Evolutionary conservation across 257 asterid species (phyloP).

Genomic region (Solanum medicagineum): DNA sequence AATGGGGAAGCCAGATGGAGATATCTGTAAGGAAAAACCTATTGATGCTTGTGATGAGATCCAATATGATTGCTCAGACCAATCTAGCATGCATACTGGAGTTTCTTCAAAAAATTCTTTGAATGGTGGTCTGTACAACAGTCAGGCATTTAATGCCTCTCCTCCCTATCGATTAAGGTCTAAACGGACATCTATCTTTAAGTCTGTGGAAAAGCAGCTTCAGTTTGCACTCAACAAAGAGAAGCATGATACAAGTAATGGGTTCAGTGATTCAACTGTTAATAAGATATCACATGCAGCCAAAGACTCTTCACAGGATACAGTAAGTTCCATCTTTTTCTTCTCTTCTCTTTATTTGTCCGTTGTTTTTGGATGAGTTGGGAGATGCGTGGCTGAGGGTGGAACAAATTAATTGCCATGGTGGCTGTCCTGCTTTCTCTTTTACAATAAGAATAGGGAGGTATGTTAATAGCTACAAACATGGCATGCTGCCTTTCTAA

Average conservation of each 20-base stretch:
- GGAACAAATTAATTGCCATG: background rate
- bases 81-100: slow-evolving; percentile 17
- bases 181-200: slow-evolving; percentile 51
- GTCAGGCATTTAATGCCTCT: slow-evolving; percentile 51
- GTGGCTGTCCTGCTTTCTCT: background rate
- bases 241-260: slow-evolving; percentile 13
- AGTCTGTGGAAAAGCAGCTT: slow-evolving; percentile 92
- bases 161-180: slow-evolving; percentile 78
- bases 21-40: slow-evolving; percentile 13
- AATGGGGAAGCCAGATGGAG: slow-evolving; percentile 4
- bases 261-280: slow-evolving; percentile 24
- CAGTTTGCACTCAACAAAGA: slow-evolving; percentile 40
- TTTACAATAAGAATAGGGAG: background rate
- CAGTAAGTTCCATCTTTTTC: slow-evolving; percentile 5
- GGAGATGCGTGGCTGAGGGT: background rate
- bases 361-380: background rate
- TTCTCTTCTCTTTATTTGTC: background rate
- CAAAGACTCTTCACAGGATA: slow-evolving; percentile 40
- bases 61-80: slow-evolving; percentile 15
- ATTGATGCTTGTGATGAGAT: slow-evolving; percentile 13
- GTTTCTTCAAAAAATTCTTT: slow-evolving; percentile 17
- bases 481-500: background rate
- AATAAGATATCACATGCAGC: slow-evolving; percentile 30
- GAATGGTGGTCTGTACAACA: slow-evolving; percentile 22
- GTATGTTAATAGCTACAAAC: background rate